Conservation (phyloP, 345 rosid species). For the Bretschneidera sinensis region DNA sequence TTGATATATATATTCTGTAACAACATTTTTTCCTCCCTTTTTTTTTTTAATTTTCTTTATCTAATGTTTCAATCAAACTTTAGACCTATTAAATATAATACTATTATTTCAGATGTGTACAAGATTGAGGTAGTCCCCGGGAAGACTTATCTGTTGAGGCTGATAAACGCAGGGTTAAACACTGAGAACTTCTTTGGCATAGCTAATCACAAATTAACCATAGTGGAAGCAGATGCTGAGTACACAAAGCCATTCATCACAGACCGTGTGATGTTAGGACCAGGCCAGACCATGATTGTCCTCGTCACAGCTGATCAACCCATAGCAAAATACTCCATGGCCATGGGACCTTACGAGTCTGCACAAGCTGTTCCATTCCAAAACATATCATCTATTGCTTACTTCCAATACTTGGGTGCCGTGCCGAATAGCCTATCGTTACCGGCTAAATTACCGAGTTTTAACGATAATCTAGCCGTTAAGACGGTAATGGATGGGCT, state of each 20-base stretch:
- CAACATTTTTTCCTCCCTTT: too few species aligned
- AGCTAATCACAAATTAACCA: constrained; percentile 68
- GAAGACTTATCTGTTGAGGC: constrained; percentile 68
- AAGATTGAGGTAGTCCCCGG: constrained; percentile 55
- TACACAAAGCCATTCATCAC: constrained; percentile 74
- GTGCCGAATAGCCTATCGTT: constrained; percentile 37
- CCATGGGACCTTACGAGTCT: constrained; percentile 79
- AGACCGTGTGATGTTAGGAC: constrained; percentile 73
- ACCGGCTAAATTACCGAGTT: constrained; percentile 64
- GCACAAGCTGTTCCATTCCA: constrained; percentile 56
- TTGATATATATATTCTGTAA: too few species aligned
- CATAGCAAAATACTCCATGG: constrained; percentile 65
- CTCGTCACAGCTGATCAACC: constrained; percentile 77
- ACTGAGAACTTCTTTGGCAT: constrained; percentile 74
- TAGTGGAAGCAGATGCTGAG: constrained; percentile 81
- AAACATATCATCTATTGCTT: constrained; percentile 52
- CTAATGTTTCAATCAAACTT: background rate
- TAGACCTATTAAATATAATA: background rate
- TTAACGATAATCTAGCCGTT: constrained; percentile 63
- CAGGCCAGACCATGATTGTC: constrained; percentile 84
- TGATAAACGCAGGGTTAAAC: constrained; percentile 77
- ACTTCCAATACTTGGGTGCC: constrained; percentile 62
- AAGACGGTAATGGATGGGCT: constrained; percentile 78
- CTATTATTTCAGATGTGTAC: constrained; percentile 53
- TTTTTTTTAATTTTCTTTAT: background rate